Percentiles rank a stretch among this genome's conserved stretches.
phyloP scores from a whole-genome alignment of 345 rosid genomes.

The Ailanthus altissimus region DNA sequence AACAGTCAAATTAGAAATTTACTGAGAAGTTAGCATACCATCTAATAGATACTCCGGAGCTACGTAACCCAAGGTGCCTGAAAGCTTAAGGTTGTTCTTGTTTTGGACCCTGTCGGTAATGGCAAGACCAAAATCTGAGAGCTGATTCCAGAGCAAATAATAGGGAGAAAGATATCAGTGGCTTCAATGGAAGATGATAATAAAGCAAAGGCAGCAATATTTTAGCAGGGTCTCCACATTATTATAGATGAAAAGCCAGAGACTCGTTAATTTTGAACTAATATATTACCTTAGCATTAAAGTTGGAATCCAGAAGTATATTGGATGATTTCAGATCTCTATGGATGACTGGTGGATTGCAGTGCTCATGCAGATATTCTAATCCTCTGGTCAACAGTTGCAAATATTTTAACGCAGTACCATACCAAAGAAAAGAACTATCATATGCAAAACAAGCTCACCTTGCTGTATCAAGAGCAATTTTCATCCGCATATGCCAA shows the following conservation, averaged over 20 bases:
- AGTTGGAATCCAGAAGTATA: constrained; percentile 79
- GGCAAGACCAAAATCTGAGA: constrained; percentile 97
- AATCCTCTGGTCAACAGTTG: constrained; percentile 69
- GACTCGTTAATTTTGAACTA: not conserved
- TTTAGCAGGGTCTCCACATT: not conserved
- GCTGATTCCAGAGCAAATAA: constrained; percentile 46
- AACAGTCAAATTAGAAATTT: not conserved
- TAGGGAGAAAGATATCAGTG: not conserved
- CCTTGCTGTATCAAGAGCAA: constrained; percentile 91
- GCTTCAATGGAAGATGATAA: constrained; percentile 6
- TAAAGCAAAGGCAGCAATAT: constrained; percentile 1
- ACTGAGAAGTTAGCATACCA: constrained; percentile 46
- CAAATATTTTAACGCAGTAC: constrained; percentile 14
- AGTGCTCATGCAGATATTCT: constrained; percentile 91
- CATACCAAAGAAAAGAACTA: not conserved
- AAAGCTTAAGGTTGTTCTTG: constrained; percentile 77
- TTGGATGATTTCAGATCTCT: constrained; percentile 98
- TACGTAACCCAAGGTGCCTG: constrained; percentile 93
- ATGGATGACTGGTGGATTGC: constrained; percentile 90
- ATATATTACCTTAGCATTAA: constrained; percentile 85
- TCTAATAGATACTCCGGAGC: constrained; percentile 94
- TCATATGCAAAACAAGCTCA: constrained; percentile 33
- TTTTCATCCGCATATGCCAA: constrained; percentile 90
- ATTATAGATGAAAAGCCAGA: constrained; percentile 12
- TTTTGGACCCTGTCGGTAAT: constrained; percentile 66